Conservation (phyloP, 139 green algal species). For the Tetratostichococcus sp. region DNA sequence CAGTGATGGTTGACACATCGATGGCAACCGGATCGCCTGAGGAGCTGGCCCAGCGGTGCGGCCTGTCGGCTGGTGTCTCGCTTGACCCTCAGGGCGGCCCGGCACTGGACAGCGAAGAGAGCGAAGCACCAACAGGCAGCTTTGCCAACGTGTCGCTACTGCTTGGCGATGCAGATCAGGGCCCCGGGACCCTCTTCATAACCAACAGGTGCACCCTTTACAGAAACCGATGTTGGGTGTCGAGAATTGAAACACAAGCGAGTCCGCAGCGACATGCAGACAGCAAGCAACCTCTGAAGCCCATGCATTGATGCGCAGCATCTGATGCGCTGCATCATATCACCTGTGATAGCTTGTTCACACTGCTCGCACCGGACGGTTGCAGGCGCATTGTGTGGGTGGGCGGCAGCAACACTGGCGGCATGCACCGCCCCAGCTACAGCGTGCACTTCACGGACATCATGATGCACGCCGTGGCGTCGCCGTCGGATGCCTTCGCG, state of each 20-base stretch:
- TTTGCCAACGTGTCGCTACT: background rate
- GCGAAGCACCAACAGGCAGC: background rate
- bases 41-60: background rate
- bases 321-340: too few species aligned
- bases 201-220: conserved; percentile 7
- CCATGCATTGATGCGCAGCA: too few species aligned
- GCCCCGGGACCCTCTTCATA: background rate
- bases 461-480: conserved; percentile 8
- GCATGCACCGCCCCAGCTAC: background rate
- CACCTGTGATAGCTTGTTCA: too few species aligned
- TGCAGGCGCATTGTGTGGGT: conserved; percentile 10
- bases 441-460: conserved; percentile 3
- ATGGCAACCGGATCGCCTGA: background rate
- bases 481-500: background rate
- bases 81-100: background rate
- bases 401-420: background rate
- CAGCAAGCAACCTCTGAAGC: too few species aligned
- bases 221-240: too few species aligned
- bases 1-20: background rate
- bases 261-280: too few species aligned
- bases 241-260: too few species aligned
- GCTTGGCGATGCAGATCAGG: conserved; percentile 1
- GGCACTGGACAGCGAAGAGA: conserved; percentile 4
- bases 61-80: background rate
- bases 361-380: too few species aligned